Base-by-base conservation (phyloP, 1,139 yeast genomes). In the Lizanozyma gosingica region DNA sequence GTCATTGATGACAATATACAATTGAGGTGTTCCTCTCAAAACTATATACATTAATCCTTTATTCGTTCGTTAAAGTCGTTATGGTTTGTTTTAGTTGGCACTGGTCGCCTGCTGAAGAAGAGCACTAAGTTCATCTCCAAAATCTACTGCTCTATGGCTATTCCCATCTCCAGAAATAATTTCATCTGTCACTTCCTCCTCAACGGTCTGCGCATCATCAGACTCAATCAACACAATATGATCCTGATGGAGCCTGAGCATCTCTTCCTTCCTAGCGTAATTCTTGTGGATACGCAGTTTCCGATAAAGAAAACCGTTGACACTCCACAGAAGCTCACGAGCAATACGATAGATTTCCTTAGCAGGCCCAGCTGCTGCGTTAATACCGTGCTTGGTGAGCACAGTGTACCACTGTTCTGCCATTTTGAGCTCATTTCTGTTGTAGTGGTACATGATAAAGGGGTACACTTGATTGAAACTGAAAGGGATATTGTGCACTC, bases 391-490 rank as follows among this genome's bases (percentile, higher is more conserved):
- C 18, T 52, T 54, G 3, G 62, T 59, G 35, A 70, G 45, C 35
- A 65, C 56, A n/a, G 57, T 51, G 46, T 65, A 69, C 75, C 75
- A 70, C 14, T 54, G 39, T 40, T 61, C 57, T 1, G 74, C 71
- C 15, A 48, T 47, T 1, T 53, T 53, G 44, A 47, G 48, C 39
- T 68, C 68, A 11, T 56, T 50, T 17, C 60, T 49, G n/a, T 50
- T 48, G 45, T 65, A 63, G 44, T 67, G 71, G 44, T 59, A 62
- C 44, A 53, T 54, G 6, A 70, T 62, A 39, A 70, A 65, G 1
- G 75, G 73, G 40, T 56, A 66, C 2, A 68, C 48, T 45, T 68
- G 75, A 43, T 63, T 60, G 48, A 68, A 67, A 0, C 73, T 58
- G 35, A 65, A 57, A 6, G 71, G 71, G 15, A 65, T 43, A 2